phyloP scores from a whole-genome alignment of 192 early-diverging fungal genomes.

The Rhizoclosmatium globosum region DNA sequence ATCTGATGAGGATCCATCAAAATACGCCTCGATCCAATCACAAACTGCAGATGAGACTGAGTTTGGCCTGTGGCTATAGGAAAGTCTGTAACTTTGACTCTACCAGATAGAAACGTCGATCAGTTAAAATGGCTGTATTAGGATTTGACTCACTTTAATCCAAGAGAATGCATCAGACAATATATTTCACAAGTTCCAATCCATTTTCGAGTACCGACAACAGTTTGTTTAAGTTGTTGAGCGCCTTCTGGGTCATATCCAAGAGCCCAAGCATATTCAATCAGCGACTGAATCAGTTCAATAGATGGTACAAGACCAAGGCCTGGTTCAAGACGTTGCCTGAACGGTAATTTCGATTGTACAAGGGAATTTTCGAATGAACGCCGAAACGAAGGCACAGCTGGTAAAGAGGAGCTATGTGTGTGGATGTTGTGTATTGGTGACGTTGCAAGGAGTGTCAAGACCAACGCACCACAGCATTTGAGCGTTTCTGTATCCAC shows the following conservation, averaged over 20 bases:
- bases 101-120: neutral
- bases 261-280: constrained; percentile 40
- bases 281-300: constrained; percentile 15
- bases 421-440: no score
- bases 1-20: constrained; percentile 24
- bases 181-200: constrained; percentile 40
- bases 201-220: constrained; percentile 38
- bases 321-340: neutral
- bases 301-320: neutral
- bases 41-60: constrained; percentile 28
- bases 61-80: constrained; percentile 25
- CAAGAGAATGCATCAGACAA: constrained; percentile 28
- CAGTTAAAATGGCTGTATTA: no score
- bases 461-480: constrained; percentile 15
- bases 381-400: neutral
- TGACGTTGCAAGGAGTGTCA: no score
- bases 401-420: neutral
- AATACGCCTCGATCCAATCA: constrained; percentile 42
- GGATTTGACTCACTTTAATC: constrained; percentile 17
- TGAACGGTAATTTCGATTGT: neutral
- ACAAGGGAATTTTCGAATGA: neutral
- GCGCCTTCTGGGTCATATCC: constrained; percentile 40
- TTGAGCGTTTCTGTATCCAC: constrained; percentile 39
- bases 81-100: constrained; percentile 38
- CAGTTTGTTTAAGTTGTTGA: constrained; percentile 9